phyloP scores from a whole-genome alignment of 1,284 basidiomycete genomes.

The Ustilago hordei region DNA sequence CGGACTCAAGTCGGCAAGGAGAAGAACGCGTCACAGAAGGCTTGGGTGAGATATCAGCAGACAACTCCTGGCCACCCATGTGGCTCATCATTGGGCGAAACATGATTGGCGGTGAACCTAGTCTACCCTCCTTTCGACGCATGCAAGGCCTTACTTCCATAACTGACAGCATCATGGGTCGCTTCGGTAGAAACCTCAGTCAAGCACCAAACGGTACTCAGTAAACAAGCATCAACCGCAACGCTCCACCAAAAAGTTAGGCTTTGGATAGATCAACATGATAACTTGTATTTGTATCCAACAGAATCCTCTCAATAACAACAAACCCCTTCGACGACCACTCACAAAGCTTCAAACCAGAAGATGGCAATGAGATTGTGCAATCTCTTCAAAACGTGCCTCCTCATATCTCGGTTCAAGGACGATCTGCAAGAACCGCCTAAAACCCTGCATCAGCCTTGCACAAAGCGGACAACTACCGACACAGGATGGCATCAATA shows the following conservation, averaged over 20 bases:
- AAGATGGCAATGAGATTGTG: conserved; percentile 28
- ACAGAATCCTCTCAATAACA: background rate
- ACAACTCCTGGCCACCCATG: conserved; percentile 48
- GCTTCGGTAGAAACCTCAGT: conserved; percentile 24
- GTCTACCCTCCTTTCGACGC: conserved; percentile 20
- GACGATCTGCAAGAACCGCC: conserved; percentile 62
- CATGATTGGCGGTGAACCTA: conserved; percentile 19
- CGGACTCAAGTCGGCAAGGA: background rate
- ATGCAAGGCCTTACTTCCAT: conserved; percentile 23
- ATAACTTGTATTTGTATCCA: conserved; percentile 23
- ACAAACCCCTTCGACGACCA: background rate
- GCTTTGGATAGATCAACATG: background rate
- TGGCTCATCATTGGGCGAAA: conserved; percentile 49
- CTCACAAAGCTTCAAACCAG: background rate
- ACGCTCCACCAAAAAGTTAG: conserved; percentile 16
- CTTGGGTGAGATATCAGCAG: conserved; percentile 25
- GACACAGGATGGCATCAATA: conserved; percentile 15
- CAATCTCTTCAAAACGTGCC: conserved; percentile 61
- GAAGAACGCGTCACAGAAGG: conserved; percentile 10
- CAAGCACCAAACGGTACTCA: conserved; percentile 24
- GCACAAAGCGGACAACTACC: background rate
- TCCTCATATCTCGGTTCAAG: conserved; percentile 34
- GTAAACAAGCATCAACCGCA: conserved; percentile 28
- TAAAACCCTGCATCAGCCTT: background rate
- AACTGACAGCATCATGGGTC: conserved; percentile 14